These are phyloP conservation scores for Kappamyces sp. DNA, from an alignment of 192 early-diverging fungal species.

Conservation along the genomic window DNA sequence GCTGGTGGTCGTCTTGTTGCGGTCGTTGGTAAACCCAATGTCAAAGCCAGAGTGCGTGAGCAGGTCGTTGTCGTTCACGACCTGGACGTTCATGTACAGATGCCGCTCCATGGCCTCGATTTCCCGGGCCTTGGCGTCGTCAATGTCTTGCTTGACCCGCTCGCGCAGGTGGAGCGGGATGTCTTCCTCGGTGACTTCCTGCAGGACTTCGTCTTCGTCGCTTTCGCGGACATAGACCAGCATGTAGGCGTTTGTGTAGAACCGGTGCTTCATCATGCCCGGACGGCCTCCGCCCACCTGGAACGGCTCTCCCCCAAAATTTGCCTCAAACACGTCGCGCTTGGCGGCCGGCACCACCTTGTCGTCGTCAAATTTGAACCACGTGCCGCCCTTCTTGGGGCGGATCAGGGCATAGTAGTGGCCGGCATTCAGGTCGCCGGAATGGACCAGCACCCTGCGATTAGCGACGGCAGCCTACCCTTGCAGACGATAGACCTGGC, in stretches of 20 bases:
- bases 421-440: constrained; percentile 84
- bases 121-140: constrained; percentile 57
- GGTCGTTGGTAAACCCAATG: constrained; percentile 60
- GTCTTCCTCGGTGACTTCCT: constrained; percentile 56
- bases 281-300: constrained; percentile 28
- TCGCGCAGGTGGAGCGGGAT: constrained; percentile 75
- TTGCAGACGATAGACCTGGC: constrained; percentile 79
- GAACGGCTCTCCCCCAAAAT: constrained; percentile 76
- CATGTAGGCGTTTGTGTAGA: constrained; percentile 98
- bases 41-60: constrained; percentile 77
- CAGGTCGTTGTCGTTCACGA: constrained; percentile 66
- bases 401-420: constrained; percentile 92
- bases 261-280: constrained; percentile 63
- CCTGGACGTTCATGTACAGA: constrained; percentile 56
- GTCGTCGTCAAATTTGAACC: constrained; percentile 96
- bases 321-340: constrained; percentile 87
- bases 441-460: constrained; percentile 85
- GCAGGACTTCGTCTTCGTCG: constrained; percentile 64
- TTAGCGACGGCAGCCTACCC: constrained; percentile 47
- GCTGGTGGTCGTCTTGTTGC: constrained; percentile 37
- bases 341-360: constrained; percentile 72
- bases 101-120: constrained; percentile 68
- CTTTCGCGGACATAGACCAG: constrained; percentile 89
- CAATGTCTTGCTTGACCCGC: constrained; percentile 30
- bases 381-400: constrained; percentile 69